Evolutionary conservation across 2,329 filamentous ascomycete genomes (phyloP), one percentile per base, ranked within the genome.

Genomic region (Penicillium sp.): DNA sequence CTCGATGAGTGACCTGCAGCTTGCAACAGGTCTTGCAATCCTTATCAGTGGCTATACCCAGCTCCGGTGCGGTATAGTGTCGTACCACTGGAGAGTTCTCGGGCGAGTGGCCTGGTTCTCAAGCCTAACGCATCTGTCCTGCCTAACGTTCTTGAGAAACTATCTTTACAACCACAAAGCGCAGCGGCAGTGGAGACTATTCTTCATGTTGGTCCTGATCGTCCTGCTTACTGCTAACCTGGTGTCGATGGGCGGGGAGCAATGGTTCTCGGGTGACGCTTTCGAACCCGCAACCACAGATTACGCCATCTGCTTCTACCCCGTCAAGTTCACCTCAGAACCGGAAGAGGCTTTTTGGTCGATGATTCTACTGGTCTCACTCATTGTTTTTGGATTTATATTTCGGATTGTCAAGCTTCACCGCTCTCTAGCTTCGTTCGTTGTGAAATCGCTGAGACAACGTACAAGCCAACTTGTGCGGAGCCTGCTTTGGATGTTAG

Each of bases 371-470:
- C 50, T 53, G 15, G 50, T 53, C 44, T 29, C 23, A 15, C n/a
- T 44, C 8, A 23, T 26, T 26, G 50, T 30, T 11, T 21, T 41
- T 6, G 50, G 50, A 15, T 53, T 53, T 17, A 41, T 44, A 8
- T 41, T 53, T 19, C 50, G 50, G n/a, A 21, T 23, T 13, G 44
- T 53, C 50, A 53, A 53, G 19, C 50, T 53, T n/a, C 50, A 53
- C 17, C 29, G 7, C 3, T 3, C 50, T 41, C 50, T 53, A 9
- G 21, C 50, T 2, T 4, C 9, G 0, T 26, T 44, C 19, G 1
- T 53, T 1, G 31, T 41, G 0, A 21, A 44, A 11, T 41, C 5
- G 17, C 17, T 5, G 31, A 53, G 50, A 19, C 5, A 15, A 26
- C 3, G 5, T 23, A 41, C 26, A 4, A 53, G 50, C 30, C 4